Percentiles rank a stretch among this genome's conserved stretches.
Conservation (phyloP, 1,139 yeast species). For the Saccharomyces hybrid region DNA sequence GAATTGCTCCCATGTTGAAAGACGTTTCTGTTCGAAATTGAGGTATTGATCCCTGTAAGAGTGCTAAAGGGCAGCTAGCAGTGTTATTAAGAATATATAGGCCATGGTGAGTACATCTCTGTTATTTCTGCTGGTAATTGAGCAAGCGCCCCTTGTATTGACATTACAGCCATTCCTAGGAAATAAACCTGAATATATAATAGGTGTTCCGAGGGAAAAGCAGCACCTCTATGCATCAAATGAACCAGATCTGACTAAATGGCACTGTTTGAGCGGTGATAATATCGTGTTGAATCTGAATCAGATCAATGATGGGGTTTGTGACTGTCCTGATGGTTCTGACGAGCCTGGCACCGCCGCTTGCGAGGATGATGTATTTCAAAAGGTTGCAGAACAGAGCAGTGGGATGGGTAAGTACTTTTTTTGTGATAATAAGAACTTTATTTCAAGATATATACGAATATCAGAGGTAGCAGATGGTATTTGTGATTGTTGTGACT, state of each 20-base stretch:
- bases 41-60: too few relatives aligned
- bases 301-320: conserved; percentile 78
- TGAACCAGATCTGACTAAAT: conserved; percentile 34
- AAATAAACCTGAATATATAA: background rate
- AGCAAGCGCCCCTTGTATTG: background rate
- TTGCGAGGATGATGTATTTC: conserved; percentile 39
- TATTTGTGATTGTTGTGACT: conserved; percentile 96
- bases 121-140: background rate
- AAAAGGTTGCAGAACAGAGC: background rate
- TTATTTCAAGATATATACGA: conserved; percentile 47
- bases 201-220: conserved; percentile 19
- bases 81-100: background rate
- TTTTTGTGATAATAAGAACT: conserved; percentile 75
- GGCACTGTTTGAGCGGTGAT: conserved; percentile 67
- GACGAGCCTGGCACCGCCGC: conserved; percentile 97
- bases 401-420: conserved; percentile 32
- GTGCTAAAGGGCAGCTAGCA: background rate
- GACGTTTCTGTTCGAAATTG: background rate
- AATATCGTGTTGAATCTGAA: conserved; percentile 49
- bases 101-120: background rate
- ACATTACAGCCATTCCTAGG: background rate
- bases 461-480: conserved; percentile 72
- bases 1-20: background rate
- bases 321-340: conserved; percentile 97
- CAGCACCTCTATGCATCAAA: conserved; percentile 10